Evolutionary conservation across 2,329 filamentous ascomycete species (phyloP), one percentile per base, ranked within the genome.

Genomic region (Trichoderma koningiopsis): DNA sequence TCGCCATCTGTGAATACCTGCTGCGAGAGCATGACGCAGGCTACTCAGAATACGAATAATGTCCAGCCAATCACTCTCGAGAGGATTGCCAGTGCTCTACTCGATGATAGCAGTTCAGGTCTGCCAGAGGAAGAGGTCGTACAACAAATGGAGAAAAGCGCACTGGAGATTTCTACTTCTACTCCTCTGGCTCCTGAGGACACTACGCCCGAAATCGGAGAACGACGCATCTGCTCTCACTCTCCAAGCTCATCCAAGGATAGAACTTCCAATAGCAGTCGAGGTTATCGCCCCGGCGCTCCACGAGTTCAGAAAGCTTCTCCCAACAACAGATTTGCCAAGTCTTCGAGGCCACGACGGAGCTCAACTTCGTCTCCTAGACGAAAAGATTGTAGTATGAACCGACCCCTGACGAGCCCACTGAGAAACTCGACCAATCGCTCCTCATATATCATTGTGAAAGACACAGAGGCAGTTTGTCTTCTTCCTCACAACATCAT

Each of bases 11-110:
- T 68, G 68, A 71, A 29, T 31, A 33, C 29, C 35, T 63, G n/a
- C 70, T 62, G 35, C 65, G 71, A 72, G 22, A 49, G 10, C 33
- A 69, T 52, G 71, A 70, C 70, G 68, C 71, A 61, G 69, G 67
- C 49, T 27, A 61, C 33, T 65, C 69, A 43, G 33, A 35, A 14
- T 57, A 65, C 64, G 63, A n/a, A 70, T 47, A 27, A 40, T 47
- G 16, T 43, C n/a, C 70, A 60, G 16, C 62, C 69, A 33, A 58
- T 58, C 33, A 71, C 63, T 56, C 71, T 76, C 24, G 75, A 77
- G 7, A 73, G 74, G 60, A 74, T 78, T 64, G 77, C 76, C n/a
- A 79, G 77, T 35, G 74, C 74, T 35, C 63, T 78, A 2, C 63
- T 78, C 4, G 76, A 77, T 10, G 73, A 76, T 62, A 75, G 74